Percentiles rank a stretch among this genome's conserved stretches.
Evolutionary conservation across 1,284 basidiomycete species (phyloP).

Genomic region (Takashimella koratensis): DNA sequence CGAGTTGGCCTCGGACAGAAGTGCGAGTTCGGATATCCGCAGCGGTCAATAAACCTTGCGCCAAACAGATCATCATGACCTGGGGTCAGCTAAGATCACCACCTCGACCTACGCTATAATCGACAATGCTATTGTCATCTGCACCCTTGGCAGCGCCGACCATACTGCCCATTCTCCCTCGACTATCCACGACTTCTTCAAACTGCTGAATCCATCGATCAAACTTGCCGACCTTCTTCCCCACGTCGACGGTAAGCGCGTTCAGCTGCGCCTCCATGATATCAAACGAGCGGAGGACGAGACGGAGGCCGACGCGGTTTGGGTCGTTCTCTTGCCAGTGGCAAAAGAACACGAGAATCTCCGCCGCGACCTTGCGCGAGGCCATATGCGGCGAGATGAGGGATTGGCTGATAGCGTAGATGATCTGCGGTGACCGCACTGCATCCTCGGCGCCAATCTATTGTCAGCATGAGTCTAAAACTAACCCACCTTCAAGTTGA

Average conservation of each 20-base stretch:
- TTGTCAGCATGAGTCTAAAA: slow-evolving; percentile 6
- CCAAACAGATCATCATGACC: slow-evolving; percentile 32
- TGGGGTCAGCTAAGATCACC: slow-evolving; percentile 4
- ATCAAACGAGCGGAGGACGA: slow-evolving; percentile 53
- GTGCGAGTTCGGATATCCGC: slow-evolving; percentile 40
- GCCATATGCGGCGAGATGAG: slow-evolving; percentile 78
- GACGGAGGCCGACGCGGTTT: slow-evolving; percentile 50
- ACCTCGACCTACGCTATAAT: slow-evolving; percentile 37
- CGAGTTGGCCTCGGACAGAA: slow-evolving; percentile 65
- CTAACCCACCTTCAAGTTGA: slow-evolving; percentile 68
- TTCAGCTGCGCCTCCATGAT: slow-evolving; percentile 42
- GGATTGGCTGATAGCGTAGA: slow-evolving; percentile 77
- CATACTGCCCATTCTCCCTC: slow-evolving; percentile 90
- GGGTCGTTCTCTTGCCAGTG: slow-evolving; percentile 43
- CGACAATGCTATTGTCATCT: slow-evolving; percentile 26
- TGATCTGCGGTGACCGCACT: slow-evolving; percentile 69
- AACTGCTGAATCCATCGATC: slow-evolving; percentile 87
- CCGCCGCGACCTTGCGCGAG: slow-evolving; percentile 75
- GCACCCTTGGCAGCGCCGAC: slow-evolving; percentile 74
- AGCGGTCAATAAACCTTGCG: slow-evolving; percentile 26
- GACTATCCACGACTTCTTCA: slow-evolving; percentile 70
- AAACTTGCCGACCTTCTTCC: slow-evolving; percentile 66
- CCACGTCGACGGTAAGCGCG: slow-evolving; percentile 26
- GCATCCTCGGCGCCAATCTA: slow-evolving; percentile 75
- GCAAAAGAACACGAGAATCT: slow-evolving; percentile 59